Conservation (phyloP, 768 basidiomycete species). For the Lyophyllum semitale region DNA sequence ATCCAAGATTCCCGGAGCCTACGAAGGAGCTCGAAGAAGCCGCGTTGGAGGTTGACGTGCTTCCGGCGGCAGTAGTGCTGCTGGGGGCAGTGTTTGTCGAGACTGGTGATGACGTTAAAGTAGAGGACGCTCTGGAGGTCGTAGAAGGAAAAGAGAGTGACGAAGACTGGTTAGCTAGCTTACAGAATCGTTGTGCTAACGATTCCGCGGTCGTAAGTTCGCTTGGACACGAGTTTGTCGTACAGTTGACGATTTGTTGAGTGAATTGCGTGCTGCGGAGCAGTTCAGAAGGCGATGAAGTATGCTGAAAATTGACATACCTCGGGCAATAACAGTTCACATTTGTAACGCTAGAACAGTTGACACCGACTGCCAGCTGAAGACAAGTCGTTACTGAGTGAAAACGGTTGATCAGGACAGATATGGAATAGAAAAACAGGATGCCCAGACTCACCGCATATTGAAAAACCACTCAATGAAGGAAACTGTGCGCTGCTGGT, state of each 20-base stretch:
- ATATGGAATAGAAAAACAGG: not conserved
- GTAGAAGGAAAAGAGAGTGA: slow-evolving; percentile 24
- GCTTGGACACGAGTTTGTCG: slow-evolving; percentile 34
- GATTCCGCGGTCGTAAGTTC: slow-evolving; percentile 40
- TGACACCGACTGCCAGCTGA: slow-evolving; percentile 32
- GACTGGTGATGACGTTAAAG: slow-evolving; percentile 1
- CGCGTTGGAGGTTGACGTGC: slow-evolving; percentile 15
- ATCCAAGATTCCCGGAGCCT: not conserved
- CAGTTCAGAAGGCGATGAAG: no score
- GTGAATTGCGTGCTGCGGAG: slow-evolving; percentile 35
- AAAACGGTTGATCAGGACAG: not conserved
- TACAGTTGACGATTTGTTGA: slow-evolving; percentile 35
- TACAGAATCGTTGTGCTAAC: slow-evolving; percentile 51
- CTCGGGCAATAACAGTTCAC: slow-evolving; percentile 52
- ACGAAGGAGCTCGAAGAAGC: not conserved
- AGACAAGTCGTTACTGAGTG: slow-evolving; percentile 47
- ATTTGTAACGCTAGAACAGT: slow-evolving; percentile 45
- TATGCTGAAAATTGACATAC: slow-evolving; percentile 22
- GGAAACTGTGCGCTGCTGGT: slow-evolving; percentile 39
- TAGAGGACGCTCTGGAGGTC: slow-evolving; percentile 8
- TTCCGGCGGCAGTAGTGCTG: slow-evolving; percentile 7
- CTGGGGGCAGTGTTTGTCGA: slow-evolving; percentile 9
- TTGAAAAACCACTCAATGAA: slow-evolving; percentile 35
- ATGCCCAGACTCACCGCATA: slow-evolving; percentile 35
- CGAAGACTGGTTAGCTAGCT: slow-evolving; percentile 19